Evolutionary conservation across 371 early-diverging fungal genomes (phyloP).

Genomic region (Syncephalastrum contaminatum): DNA sequence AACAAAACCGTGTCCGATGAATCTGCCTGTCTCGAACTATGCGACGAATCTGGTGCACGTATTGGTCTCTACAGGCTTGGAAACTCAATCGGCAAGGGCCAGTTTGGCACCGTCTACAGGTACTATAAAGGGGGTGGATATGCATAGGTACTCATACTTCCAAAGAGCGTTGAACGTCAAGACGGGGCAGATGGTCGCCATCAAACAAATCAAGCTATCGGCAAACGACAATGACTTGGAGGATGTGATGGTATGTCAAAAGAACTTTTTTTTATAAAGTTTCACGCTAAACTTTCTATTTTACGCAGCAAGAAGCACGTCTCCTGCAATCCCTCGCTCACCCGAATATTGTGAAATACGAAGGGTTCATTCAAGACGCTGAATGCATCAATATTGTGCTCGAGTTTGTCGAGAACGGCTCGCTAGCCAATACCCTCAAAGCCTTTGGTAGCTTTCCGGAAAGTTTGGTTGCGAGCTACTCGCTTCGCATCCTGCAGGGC

Average conservation of each 20-base stretch:
- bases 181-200: conserved; percentile 83
- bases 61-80: conserved; percentile 61
- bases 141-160: no score
- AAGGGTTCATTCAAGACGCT: conserved; percentile 72
- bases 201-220: conserved; percentile 76
- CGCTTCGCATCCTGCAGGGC: conserved; percentile 82
- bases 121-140: conserved; percentile 7
- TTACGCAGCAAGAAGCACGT: conserved; percentile 66
- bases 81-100: conserved; percentile 84
- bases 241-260: conserved; percentile 26
- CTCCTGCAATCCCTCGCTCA: conserved; percentile 69
- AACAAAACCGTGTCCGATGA: not conserved
- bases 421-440: conserved; percentile 78
- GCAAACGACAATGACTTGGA: conserved; percentile 53
- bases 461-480: conserved; percentile 81
- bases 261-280: not conserved
- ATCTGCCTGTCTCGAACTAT: not conserved
- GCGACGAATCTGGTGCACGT: no score
- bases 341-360: conserved; percentile 84
- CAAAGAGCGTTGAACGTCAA: conserved; percentile 68
- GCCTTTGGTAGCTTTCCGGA: conserved; percentile 91
- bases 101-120: conserved; percentile 82
- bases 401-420: conserved; percentile 94
- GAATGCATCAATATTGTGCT: conserved; percentile 77
- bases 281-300: not conserved